phyloP scores from a whole-genome alignment of 73 alveolate species.

The Tetrahymena malaccensis region DNA sequence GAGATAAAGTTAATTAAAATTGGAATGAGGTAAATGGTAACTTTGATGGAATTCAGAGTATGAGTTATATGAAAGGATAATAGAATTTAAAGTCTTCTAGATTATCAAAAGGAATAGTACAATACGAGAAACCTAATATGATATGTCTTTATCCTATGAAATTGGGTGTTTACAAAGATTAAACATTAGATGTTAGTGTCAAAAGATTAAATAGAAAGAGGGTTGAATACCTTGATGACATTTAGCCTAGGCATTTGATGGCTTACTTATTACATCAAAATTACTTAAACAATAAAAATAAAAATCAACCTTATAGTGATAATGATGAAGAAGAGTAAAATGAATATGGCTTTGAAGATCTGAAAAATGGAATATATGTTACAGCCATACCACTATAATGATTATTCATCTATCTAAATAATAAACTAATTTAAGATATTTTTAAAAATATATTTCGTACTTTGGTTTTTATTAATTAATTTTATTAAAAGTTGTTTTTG shows the following conservation, averaged over 20 bases:
- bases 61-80: neutral
- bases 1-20: neutral
- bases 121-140: neutral
- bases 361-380: neutral
- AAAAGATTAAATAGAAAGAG: neutral
- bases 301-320: neutral
- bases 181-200: neutral
- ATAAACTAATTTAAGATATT: too few relatives aligned
- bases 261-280: neutral
- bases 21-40: neutral
- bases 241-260: neutral
- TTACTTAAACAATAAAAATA: neutral
- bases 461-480: too few relatives aligned
- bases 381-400: neutral
- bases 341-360: neutral
- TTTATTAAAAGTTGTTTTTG: too few relatives aligned
- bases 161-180: neutral
- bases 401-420: neutral
- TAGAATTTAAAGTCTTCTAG: neutral
- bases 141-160: neutral
- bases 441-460: too few relatives aligned
- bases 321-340: neutral
- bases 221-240: neutral
- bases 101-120: neutral
- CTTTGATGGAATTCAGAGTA: neutral